Evolutionary conservation across 2,329 filamentous ascomycete species (phyloP), one percentile per base, ranked within the genome.

Genomic region (Epichloe uncinata): DNA sequence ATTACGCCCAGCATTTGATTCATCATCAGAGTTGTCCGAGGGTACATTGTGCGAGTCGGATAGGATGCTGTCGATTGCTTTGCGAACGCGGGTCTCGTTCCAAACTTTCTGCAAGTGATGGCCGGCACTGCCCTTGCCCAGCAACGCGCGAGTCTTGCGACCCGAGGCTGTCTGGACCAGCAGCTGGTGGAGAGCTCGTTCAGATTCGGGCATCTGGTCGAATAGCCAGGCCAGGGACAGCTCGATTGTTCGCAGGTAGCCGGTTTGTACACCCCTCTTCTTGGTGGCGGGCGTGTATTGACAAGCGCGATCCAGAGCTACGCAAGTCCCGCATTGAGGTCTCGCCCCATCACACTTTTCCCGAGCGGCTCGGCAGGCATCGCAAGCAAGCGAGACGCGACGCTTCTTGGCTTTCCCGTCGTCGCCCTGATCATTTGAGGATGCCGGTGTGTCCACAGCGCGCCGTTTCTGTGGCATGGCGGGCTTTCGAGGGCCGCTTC

Each of bases 261-360:
- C 85, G n/a, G 85, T 85, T 57, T 85, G 85, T 11, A 90, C 79
- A 4, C 86, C 85, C 54, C 85, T 74, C 63, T 88, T 88, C 65
- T 87, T 87, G 7, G 83, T 80, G 49, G 79, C 81, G 49, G 82
- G 75, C 53, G 84, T 79, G 62, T 89, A 90, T 15, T 82, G 81
- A 63, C 86, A 90, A 35, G 72, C 63, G 45, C 84, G 73, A 49
- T 75, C 78, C 53, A 83, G 77, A 4, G 75, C 70, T 6, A 73
- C 72, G 66, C 85, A 88, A 3, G 82, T 82, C 44, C 77, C 79
- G 62, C 84, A 88, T 13, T 71, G 69, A 5, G 84, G 84, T 55
- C 81, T 78, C 11, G 71, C 69, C 15, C 85, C 84, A 58, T 88
- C 83, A 64, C 84, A 88, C 60, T 84, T 86, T 63, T 87, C 83